These are phyloP conservation scores for Acanthamoeba royreba DNA, from an alignment of 208 protist genomes.

Conservation along the genomic window DNA sequence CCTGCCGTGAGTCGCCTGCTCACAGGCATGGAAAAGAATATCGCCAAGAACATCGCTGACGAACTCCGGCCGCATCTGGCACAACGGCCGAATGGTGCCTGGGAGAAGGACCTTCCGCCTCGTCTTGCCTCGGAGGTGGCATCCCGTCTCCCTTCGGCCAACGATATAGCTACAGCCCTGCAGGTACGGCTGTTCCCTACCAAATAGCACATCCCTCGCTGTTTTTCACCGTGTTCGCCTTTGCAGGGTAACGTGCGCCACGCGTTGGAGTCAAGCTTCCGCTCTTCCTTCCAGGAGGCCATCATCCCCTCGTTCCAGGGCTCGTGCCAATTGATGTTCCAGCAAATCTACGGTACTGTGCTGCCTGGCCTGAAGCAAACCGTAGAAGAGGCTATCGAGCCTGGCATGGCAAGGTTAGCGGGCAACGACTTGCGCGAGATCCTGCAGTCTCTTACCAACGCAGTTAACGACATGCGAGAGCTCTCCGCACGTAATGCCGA, in stretches of 20 bases:
- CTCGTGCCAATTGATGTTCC: neutral
- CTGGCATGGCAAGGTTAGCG: neutral
- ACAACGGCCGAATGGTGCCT: neutral
- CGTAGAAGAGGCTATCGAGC: neutral
- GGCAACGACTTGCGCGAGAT: neutral
- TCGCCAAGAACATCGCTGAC: neutral
- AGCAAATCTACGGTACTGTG: slow-evolving; percentile 13
- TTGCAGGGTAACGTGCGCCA: neutral
- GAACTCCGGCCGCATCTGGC: neutral
- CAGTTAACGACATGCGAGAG: neutral
- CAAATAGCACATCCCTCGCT: neutral
- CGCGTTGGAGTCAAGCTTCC: neutral
- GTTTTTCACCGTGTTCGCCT: neutral
- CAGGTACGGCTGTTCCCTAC: neutral
- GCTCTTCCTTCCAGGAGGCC: neutral
- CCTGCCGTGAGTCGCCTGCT: neutral
- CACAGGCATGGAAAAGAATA: neutral
- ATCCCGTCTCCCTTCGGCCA: neutral
- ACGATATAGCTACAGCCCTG: neutral
- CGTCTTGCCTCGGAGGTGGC: neutral
- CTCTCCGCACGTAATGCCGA: neutral
- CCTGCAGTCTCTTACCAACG: neutral
- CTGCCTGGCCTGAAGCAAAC: slow-evolving; percentile 11
- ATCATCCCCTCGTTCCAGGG: slow-evolving; percentile 34
- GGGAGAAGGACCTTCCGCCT: neutral